These are phyloP conservation scores for Cyclaneusma minus DNA, from an alignment of 2,329 filamentous ascomycete species.

Conservation along the genomic window DNA sequence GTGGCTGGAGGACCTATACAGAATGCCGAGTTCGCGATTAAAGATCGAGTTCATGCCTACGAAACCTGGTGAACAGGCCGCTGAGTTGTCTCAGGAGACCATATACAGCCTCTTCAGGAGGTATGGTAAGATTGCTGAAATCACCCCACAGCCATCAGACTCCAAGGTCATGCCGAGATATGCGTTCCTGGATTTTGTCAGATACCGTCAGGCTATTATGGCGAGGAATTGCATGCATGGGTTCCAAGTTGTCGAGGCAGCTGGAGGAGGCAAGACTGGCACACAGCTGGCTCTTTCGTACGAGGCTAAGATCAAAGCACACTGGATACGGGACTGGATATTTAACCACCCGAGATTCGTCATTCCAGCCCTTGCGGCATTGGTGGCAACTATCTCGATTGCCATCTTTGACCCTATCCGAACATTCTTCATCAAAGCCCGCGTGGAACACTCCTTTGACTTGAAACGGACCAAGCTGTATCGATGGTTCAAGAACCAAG, in stretches of 20 bases:
- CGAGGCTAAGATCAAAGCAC: conserved; percentile 59
- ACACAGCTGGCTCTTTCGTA: conserved; percentile 74
- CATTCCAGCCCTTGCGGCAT: conserved; percentile 65
- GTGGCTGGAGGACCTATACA: conserved; percentile 86
- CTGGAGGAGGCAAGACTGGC: conserved; percentile 59
- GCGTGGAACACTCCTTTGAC: conserved; percentile 65
- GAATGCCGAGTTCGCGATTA: conserved; percentile 61
- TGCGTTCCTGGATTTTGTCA: conserved; percentile 64
- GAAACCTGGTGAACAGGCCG: conserved; percentile 51
- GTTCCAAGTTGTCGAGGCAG: conserved; percentile 49
- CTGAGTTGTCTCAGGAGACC: conserved; percentile 73
- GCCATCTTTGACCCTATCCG: conserved; percentile 88
- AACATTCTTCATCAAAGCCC: conserved; percentile 79
- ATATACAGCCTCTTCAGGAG: conserved; percentile 76
- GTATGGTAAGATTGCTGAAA: conserved; percentile 84
- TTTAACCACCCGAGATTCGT: conserved; percentile 75
- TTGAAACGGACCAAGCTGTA: conserved; percentile 59
- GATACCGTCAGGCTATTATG: conserved; percentile 58
- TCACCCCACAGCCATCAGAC: conserved; percentile 66
- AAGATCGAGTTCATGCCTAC: conserved; percentile 74
- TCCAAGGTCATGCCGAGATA: conserved; percentile 74
- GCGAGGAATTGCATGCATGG: conserved; percentile 89
- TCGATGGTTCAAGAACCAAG: conserved; percentile 67
- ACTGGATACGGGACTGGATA: conserved; percentile 79
- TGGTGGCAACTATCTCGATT: conserved; percentile 71